Evolutionary conservation across 2,329 filamentous ascomycete species (phyloP), one percentile per base, ranked within the genome.

Genomic region (Alternaria arborescens): DNA sequence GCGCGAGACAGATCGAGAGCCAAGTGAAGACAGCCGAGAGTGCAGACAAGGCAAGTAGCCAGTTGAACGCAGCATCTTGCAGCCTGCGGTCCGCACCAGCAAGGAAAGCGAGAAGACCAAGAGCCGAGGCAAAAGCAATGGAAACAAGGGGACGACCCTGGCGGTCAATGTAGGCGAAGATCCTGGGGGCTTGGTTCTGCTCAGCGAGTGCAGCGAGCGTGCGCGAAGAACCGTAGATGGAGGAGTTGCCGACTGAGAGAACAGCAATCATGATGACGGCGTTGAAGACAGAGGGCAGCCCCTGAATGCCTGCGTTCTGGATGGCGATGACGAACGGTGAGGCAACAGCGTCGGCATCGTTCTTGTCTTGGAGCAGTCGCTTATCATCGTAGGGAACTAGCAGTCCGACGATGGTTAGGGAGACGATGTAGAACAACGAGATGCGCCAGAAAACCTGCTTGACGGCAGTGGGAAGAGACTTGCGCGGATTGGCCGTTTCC

Each of bases 311-410:
- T 1, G 93, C 93, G 64, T 93, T 90, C 67, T 91, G 84, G 69
- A 97, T 97, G 64, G 94, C 92, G 71, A 97, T 96, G 70, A 97
- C 94, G 77, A 97, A 97, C 2, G 94, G 94, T 3, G 93, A 97
- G 1, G 93, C 91, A 26, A 88, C 87, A 43, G 89, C 87, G 75
- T 93, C 87, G 50, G 86, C 86, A n/a, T 83, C 82, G 55, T 82
- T 85, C 24, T 77, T 81, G 41, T 84, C 83, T 11, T 83, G 82
- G 1, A 93, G 82, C 0, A 97, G 88, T 4, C 85, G 82, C 0
- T 73, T 56, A 62, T 96, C 87, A 70, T 86, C 81, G 76, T 91
- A 94, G 0, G 90, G 91, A 0, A 97, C 92, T 3, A 97, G 83
- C 1, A 97, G 84, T 26, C 94, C 93, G 58, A 97, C 88, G 4